Percentiles rank a stretch among this genome's conserved stretches.
These are phyloP conservation scores for Colletotrichum zoysiae DNA, from an alignment of 2,329 filamentous ascomycete genomes.

Conservation along the genomic window DNA sequence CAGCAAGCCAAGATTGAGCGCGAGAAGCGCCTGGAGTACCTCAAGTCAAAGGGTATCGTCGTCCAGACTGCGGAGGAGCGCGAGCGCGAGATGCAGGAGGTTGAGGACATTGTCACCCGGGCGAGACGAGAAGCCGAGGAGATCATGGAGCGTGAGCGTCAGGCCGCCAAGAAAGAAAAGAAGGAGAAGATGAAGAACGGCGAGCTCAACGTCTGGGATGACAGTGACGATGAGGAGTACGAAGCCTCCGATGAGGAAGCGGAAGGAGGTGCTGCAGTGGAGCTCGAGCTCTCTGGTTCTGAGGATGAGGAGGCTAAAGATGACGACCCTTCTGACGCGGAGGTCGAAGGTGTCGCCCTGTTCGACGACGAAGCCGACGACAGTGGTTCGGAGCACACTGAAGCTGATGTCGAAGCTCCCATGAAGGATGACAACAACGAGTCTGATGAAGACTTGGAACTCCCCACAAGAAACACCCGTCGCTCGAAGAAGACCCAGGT, in stretches of 20 bases:
- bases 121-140: conserved; percentile 84
- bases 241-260: conserved; percentile 55
- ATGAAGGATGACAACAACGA: conserved; percentile 46
- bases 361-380: conserved; percentile 58
- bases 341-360: conserved; percentile 49
- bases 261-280: conserved; percentile 54
- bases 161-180: conserved; percentile 75
- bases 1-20: conserved; percentile 84
- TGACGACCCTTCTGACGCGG: conserved; percentile 48
- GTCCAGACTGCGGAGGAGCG: conserved; percentile 90
- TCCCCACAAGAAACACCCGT: conserved; percentile 58
- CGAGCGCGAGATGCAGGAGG: conserved; percentile 82
- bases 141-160: conserved; percentile 82
- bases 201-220: conserved; percentile 67
- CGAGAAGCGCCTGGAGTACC: conserved; percentile 79
- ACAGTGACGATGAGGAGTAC: conserved; percentile 67
- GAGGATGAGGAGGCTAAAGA: conserved; percentile 52
- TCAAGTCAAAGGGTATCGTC: conserved; percentile 83
- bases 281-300: conserved; percentile 60
- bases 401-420: conserved; percentile 45
- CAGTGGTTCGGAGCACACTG: conserved; percentile 51
- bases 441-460: conserved; percentile 56
- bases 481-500: conserved; percentile 65
- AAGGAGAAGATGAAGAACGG: conserved; percentile 57
- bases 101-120: conserved; percentile 89